Conservation (phyloP, 2,329 filamentous ascomycete species). For the Seiridium unicorne region DNA sequence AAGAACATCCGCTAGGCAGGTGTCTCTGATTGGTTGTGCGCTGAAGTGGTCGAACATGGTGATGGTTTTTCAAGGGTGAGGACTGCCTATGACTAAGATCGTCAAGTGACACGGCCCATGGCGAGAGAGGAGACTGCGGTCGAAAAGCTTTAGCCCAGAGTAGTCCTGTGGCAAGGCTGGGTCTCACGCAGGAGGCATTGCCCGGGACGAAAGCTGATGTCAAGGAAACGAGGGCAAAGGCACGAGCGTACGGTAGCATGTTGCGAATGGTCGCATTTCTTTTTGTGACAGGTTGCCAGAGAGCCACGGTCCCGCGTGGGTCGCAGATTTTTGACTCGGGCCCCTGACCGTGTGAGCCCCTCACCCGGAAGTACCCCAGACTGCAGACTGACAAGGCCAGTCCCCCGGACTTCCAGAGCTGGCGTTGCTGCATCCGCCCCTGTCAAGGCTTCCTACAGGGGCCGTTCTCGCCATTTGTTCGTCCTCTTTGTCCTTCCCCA, state of each 20-base stretch:
- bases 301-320: not conserved
- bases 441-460: too few species aligned
- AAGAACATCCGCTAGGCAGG: not conserved
- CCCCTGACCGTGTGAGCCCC: slow-evolving; percentile 4
- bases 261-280: not conserved
- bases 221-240: not conserved
- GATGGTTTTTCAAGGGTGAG: not conserved
- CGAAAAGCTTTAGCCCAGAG: too few species aligned
- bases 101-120: too few species aligned
- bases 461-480: too few species aligned
- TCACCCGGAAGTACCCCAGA: slow-evolving; percentile 4
- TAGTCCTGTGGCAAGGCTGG: not conserved
- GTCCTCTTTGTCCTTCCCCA: not conserved
- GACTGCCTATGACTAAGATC: not conserved
- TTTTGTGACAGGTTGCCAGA: not conserved
- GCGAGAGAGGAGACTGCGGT: too few species aligned
- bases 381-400: not conserved
- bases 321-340: not conserved
- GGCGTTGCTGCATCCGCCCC: not conserved
- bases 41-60: not conserved
- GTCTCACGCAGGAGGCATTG: not conserved
- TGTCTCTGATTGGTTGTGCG: not conserved
- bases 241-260: not conserved
- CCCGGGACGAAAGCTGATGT: not conserved
- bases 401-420: slow-evolving; percentile 5